Base-by-base conservation (phyloP, 2,329 filamentous ascomycete species). In the Hansfordia pulvinata region DNA sequence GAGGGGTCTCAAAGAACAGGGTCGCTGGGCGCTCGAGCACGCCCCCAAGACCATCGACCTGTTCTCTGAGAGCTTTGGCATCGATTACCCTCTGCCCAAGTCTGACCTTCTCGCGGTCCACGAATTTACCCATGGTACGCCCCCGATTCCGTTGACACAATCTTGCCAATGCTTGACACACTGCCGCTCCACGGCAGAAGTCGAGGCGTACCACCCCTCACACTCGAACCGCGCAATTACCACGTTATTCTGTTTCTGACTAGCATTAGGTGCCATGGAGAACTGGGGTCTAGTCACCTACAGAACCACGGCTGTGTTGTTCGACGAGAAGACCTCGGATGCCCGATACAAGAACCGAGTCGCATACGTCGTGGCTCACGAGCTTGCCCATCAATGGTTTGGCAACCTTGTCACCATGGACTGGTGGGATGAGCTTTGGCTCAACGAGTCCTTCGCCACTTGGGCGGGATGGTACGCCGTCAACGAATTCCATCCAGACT, bases 281-380 rank as follows among this genome's bases (percentile, higher is more conserved):
- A 92, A 92, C 50, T 94, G 86, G 86, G 86, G 86, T 39, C 65
- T 98, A 28, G 84, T 98, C 31, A 96, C 90, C 17, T 98, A 96
- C 58, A 72, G 85, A 38, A 93, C 88, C 8, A 96, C 88, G 8
- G 86, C 90, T 26, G 79, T 98, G 16, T 68, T 98, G n/a, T 98
- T 90, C 46, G 88, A 98, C 44, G 84, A 93, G 51, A 76, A 84
- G 49, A 81, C 78, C 25, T 94, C 88, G 0, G 88, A 94, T 49
- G 75, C 82, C 21, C 75, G 76, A 37, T 94, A 88, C 59, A 86
- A 85, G 54, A 94, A 93, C 52, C 71, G 86, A 19, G 80, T 98
- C 36, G 90, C 90, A 17, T 96, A 98, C 44, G 86, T 96, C 30
- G 86, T 96, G 26, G 88, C 90, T n/a, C 90, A 98, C 54, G 90